Evolutionary conservation across 1,284 basidiomycete species (phyloP).

Genomic region (Schizophyllum commune): DNA sequence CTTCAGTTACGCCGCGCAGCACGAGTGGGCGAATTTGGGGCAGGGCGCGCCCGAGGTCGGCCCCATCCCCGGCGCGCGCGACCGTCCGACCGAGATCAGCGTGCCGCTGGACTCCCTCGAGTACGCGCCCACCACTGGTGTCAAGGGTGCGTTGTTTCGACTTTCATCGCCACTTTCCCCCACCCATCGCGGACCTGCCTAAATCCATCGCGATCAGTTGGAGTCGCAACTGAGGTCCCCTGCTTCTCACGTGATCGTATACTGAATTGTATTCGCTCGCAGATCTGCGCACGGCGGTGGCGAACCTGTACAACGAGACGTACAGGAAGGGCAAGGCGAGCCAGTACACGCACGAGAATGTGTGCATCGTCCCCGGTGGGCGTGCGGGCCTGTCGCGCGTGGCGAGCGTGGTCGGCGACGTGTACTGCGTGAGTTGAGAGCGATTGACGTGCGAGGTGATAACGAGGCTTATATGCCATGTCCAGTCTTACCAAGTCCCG

Average conservation of each 20-base stretch:
- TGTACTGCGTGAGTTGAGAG: slow-evolving; percentile 52
- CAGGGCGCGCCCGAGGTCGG: slow-evolving; percentile 90
- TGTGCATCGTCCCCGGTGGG: slow-evolving; percentile 88
- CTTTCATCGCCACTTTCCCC: background rate
- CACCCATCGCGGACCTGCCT: background rate
- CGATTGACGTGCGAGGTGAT: background rate
- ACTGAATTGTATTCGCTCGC: slow-evolving; percentile 2
- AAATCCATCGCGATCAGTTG: background rate
- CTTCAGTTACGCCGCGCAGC: slow-evolving; percentile 68
- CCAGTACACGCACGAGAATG: slow-evolving; percentile 87
- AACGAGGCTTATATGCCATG: background rate
- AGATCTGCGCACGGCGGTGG: slow-evolving; percentile 69
- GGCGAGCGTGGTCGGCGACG: slow-evolving; percentile 85
- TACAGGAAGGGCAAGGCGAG: slow-evolving; percentile 76
- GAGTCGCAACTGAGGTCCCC: too few species aligned
- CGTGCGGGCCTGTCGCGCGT: slow-evolving; percentile 83
- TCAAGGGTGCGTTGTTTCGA: slow-evolving; percentile 49
- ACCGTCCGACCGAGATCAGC: slow-evolving; percentile 57
- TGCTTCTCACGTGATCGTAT: slow-evolving; percentile 2
- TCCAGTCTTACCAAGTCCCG: slow-evolving; percentile 73
- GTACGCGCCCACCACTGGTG: slow-evolving; percentile 90
- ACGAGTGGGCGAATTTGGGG: slow-evolving; percentile 77
- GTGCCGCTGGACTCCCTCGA: slow-evolving; percentile 74
- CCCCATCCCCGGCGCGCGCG: slow-evolving; percentile 66
- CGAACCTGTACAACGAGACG: slow-evolving; percentile 80